Base-by-base conservation (phyloP, 352 stramenopile genomes). In the Halophytophthora polymorphica region DNA sequence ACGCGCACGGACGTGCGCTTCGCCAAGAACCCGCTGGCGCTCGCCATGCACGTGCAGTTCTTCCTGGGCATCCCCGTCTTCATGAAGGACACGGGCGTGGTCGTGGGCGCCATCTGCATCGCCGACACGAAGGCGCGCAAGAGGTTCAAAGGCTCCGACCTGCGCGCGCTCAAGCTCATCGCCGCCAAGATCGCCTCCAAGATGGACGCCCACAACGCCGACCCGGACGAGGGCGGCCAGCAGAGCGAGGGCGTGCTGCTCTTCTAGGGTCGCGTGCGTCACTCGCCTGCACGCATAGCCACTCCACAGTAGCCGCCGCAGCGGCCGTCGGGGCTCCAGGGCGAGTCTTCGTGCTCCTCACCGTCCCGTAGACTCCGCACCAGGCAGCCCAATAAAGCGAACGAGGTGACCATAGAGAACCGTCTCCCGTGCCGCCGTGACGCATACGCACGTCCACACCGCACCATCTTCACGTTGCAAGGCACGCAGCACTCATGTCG, bases 41-140 rank as follows among this genome's bases (percentile, higher is more conserved):
- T 73, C 17, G 71, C 77, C 13, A 69, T 89, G 48, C 66, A 84
- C 25, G 82, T 94, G 44, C 80, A 83, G 29, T 89, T 92, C 56
- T 91, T 90, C 64, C 69, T 92, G 34, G 77, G 71, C 12, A 45
- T 94, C 8, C 83, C 83, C 15, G 66, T 94, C 40, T 61, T 84
- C 46, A 72, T 76, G 14, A 85, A 81, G 37, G 81, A 92, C 15
- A 58, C 60, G 29, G 82, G 79, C 13, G 55, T 90, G 34, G 64
- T 91, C 37, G 66, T 94, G 8, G 83, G 83, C 19, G 71, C 77
- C 18, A 68, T 94, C 18, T 88, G 71, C 47, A 69, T 94, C 15
- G 77, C 73, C 8, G 83, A 91, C 56, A 86, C 68, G 5, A 70
- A 62, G 31, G 58, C 83, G 34, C 77, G 83, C 15, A 70, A 81